Base-by-base conservation (phyloP, 331 rosid species). In the Arachis monticola region DNA sequence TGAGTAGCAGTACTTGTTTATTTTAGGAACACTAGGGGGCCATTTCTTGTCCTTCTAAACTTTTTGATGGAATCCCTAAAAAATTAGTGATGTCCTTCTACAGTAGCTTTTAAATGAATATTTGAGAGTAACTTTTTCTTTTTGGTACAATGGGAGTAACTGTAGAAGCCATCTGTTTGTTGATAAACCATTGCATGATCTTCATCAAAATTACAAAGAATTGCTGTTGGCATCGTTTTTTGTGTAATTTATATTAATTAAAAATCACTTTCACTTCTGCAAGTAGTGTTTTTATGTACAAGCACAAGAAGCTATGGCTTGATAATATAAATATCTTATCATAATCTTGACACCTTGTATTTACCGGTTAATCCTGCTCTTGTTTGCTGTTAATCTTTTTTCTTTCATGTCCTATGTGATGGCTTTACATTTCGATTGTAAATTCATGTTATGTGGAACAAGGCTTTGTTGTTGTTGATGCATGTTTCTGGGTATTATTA, bases 81-180 rank as follows among this genome's bases (percentile, higher is more conserved):
- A 57, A 53, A 42, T 63, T 22, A 14, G 44, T 67, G 13, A 11
- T 48, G 69, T 47, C 8, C 8, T 1, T 77, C 27, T 0, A 27
- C 30, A 27, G 30, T 27, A 60, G 40, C 60, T 70, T 47, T 35
- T 51, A 9, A 35, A 48, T 48, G 63, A 10, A 68, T 60, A 10
- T 59, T 76, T 58, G 60, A 57, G 10, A 8, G 68, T 6, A 47
- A 57, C 67, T 61, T 61, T 38, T 38, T 38, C 41, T 38, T 38
- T 38, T 38, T 38, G 41, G 5, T 38, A 38, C 4, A 38, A 38
- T 38, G 41, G 5, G 41, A 38, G 41, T 38, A 38, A 38, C 41
- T 38, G 5, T 5, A 10, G 30, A 44, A 32, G 50, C 52, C 30
- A 50, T 57, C 59, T 38, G 45, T 67, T 32, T 46, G 8, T 32